These are phyloP conservation scores for Lupinus albus DNA, from an alignment of 306 rosid genomes.

Conservation along the genomic window DNA sequence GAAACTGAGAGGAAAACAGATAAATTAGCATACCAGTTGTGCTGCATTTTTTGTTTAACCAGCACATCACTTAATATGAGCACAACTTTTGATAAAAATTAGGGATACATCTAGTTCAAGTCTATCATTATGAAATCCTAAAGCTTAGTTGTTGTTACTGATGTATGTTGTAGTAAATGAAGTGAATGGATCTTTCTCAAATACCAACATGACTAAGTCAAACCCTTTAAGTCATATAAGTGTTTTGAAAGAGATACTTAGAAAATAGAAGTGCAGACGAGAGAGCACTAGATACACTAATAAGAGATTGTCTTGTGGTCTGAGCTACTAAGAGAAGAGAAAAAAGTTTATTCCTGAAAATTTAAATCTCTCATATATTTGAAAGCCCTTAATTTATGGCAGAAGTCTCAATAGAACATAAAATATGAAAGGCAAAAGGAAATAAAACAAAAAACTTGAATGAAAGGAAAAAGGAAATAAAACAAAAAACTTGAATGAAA, in stretches of 20 bases:
- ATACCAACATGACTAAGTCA: slow-evolving; percentile 3
- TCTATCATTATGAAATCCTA: not conserved
- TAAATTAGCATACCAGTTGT: slow-evolving; percentile 43
- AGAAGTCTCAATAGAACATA: slow-evolving; percentile 6
- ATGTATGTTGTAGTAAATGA: slow-evolving; percentile 27
- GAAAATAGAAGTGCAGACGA: not conserved
- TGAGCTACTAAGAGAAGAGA: slow-evolving; percentile 4
- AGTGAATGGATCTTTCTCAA: slow-evolving; percentile 1
- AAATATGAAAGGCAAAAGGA: no score
- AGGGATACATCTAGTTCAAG: slow-evolving; percentile 2
- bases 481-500: no score
- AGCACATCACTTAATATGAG: slow-evolving; percentile 21
- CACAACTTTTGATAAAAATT: slow-evolving; percentile 26
- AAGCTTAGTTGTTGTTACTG: no score
- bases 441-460: no score
- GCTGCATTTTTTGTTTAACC: slow-evolving; percentile 26
- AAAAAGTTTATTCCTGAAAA: not conserved
- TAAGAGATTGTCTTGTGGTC: slow-evolving; percentile 19
- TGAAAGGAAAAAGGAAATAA: no score
- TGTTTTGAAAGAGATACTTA: slow-evolving; percentile 1
- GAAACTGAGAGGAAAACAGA: slow-evolving; percentile 64
- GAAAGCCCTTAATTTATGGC: not conserved
- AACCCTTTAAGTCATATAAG: slow-evolving; percentile 2
- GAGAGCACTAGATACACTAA: not conserved
- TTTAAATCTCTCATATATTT: slow-evolving; percentile 21